phyloP scores from a whole-genome alignment of 441 rosid genomes.

The Aquilaria agallochum region DNA sequence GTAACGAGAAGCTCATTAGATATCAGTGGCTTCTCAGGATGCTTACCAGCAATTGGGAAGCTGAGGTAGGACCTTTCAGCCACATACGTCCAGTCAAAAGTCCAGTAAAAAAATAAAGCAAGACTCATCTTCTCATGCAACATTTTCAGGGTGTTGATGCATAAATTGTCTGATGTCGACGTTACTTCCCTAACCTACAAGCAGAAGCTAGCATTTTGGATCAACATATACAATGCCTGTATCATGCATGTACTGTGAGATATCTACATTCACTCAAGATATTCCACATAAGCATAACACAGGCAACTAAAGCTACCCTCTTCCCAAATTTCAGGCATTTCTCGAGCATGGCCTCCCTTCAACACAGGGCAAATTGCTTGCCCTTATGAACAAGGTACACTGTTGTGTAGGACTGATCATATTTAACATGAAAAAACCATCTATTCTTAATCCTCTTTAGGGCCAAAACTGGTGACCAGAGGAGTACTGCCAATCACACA shows the following conservation, averaged over 20 bases:
- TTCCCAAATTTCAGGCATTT: slow-evolving; percentile 54
- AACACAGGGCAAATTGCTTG: slow-evolving; percentile 68
- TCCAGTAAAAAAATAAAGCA: not conserved
- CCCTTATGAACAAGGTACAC: slow-evolving; percentile 79
- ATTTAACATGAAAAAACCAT: no score
- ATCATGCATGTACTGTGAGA: slow-evolving; percentile 86
- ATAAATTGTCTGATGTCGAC: slow-evolving; percentile 56
- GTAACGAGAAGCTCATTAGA: slow-evolving; percentile 55
- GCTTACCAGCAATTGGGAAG: slow-evolving; percentile 41
- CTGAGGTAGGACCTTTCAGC: slow-evolving; percentile 38
- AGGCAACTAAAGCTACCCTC: slow-evolving; percentile 4
- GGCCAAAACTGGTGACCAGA: no score
- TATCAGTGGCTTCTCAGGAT: slow-evolving; percentile 32
- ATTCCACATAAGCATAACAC: slow-evolving; percentile 3
- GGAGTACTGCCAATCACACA: not conserved
- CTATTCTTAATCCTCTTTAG: no score
- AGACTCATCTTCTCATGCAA: not conserved
- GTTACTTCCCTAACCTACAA: slow-evolving; percentile 72
- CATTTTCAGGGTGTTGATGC: slow-evolving; percentile 56
- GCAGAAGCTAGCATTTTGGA: slow-evolving; percentile 95
- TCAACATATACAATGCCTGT: slow-evolving; percentile 82
- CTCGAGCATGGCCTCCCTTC: slow-evolving; percentile 84
- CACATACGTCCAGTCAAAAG: not conserved
- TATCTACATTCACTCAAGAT: slow-evolving; percentile 18
- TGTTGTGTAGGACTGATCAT: not conserved